Evolutionary conservation across 176 grass and related monocot species (phyloP).

Genomic region (Bromus sterilis): DNA sequence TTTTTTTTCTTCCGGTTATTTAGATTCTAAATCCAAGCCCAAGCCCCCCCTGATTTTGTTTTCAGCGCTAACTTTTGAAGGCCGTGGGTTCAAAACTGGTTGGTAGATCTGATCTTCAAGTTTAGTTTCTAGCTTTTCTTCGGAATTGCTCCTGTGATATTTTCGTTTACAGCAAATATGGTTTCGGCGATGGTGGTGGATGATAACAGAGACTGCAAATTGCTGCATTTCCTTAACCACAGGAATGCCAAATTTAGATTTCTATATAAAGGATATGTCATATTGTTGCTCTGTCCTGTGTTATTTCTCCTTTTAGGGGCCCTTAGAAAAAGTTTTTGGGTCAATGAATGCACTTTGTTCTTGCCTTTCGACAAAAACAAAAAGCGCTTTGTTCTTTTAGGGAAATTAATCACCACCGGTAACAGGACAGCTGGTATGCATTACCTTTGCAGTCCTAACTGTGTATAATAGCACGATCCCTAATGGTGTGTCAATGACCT

Average conservation of each 20-base stretch:
- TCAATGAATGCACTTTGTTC: not conserved
- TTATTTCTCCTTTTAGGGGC: too few relatives aligned
- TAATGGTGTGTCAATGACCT: not conserved
- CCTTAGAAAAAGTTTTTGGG: too few relatives aligned
- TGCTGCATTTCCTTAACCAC: not conserved
- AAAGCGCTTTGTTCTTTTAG: not conserved
- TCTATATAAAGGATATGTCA: not conserved
- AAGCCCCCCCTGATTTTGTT: not conserved
- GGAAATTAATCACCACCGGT: not conserved
- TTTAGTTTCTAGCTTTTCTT: not conserved
- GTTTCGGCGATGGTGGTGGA: not conserved
- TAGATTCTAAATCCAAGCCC: not conserved
- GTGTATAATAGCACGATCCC: not conserved
- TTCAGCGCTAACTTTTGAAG: not conserved
- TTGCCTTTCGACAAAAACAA: too few relatives aligned
- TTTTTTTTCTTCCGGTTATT: not conserved
- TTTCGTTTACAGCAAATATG: not conserved
- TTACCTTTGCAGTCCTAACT: not conserved
- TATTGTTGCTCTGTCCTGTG: not conserved
- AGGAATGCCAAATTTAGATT: not conserved
- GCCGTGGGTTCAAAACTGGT: not conserved
- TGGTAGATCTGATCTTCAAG: constrained; percentile 16
- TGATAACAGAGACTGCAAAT: not conserved
- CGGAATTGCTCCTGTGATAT: not conserved
- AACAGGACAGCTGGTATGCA: not conserved